Base-by-base conservation (phyloP, 805 yeast genomes). In the Kodamaea kakaduensis region DNA sequence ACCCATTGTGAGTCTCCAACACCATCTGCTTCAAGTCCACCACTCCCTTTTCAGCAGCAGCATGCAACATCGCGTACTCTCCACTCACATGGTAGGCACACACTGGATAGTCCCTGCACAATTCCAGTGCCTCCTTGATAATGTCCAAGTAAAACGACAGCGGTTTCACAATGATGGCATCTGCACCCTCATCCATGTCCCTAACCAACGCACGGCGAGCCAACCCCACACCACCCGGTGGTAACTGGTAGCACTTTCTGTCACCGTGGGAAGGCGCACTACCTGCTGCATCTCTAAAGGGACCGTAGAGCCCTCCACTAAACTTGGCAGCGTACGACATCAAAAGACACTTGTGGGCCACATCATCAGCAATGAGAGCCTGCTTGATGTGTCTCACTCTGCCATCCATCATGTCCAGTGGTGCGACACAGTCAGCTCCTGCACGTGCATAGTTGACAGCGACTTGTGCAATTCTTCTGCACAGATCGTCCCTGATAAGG, bases 341-440 rank as follows among this genome's bases (percentile, higher is more conserved):
- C 23, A 93, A 78, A 67, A 90, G 79, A 32, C 88, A 80, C 57
- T 81, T 78, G 62, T 93, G 95, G 14, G 96, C 96, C 41, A 93
- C 60, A 17, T 80, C 81, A 9, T 84, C 87, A 30, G 77, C 78
- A 32, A 90, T 78, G 33, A 93, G 71, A 3, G 95, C 97, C 25
- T 67, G 61, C 60, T 93, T 93, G 59, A 93, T 93, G 30, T 87
- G 97, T 40, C 72, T 68, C 47, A 93, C 78, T 48, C 98, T 76
- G 17, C 98, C 98, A 60, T 93, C 98, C 52, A 89, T 80, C 97
- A 93, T 93, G 57, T 93, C 98, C 10, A 94, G 82, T 9, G 98
- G 98, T 2, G 97, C 97, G 20, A 93, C 95, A 38, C 87, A 83
- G 56, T 93, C 74, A 2, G 96, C 96, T 37, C 98, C 98, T 1